Base-by-base conservation (phyloP, 352 stramenopile species). In the Phytophthora parvispora region DNA sequence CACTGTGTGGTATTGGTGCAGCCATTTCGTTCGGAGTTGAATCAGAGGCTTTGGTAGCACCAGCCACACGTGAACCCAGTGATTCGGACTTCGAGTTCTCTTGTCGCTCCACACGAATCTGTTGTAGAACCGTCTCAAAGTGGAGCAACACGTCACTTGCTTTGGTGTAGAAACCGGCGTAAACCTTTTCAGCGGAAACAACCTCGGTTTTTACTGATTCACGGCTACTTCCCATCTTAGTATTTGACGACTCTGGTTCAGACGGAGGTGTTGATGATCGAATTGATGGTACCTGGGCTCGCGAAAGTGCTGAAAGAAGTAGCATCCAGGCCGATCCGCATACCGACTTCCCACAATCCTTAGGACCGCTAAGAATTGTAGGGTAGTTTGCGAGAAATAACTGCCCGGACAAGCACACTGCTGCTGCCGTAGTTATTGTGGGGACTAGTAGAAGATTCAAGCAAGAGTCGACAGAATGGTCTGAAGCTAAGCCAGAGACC, bases 321-420 rank as follows among this genome's bases (percentile, higher is more conserved):
- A 63, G 9, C 9, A 79, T 61, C 72, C 71, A 79, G 15, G 63
- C 43, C 1, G 72, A 54, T 9, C 74, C 79, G 13, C 73, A 84
- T 6, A 72, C 67, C 3, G 84, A 87, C 58, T 93, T 95, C 0
- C 82, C 85, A 28, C 74, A 75, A 29, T 86, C 85, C 12, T 51
- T 60, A 5, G 71, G 49, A 1, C 87, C 87, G 18, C 68, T 67
- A 10, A 93, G 53, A 1, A 87, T 59, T 6, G 69, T 48, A 18
- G 79, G 58, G 24, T 87, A 86, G 1, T 72, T 67, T 5, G 75
- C 57, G 1, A 77, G 27, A 18, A 90, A 75, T 13, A 95, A 42
- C 13, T 91, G 78, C 15, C 89, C 61, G 22, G 77, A 62, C 22
- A 91, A 56, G 36, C 76, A 87, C 22, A 89, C 66, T 2, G 77